Percentiles rank a stretch among this genome's conserved stretches.
Conservation (phyloP, 2,329 filamentous ascomycete genomes). For the Pseudohalonectria lignicola region DNA sequence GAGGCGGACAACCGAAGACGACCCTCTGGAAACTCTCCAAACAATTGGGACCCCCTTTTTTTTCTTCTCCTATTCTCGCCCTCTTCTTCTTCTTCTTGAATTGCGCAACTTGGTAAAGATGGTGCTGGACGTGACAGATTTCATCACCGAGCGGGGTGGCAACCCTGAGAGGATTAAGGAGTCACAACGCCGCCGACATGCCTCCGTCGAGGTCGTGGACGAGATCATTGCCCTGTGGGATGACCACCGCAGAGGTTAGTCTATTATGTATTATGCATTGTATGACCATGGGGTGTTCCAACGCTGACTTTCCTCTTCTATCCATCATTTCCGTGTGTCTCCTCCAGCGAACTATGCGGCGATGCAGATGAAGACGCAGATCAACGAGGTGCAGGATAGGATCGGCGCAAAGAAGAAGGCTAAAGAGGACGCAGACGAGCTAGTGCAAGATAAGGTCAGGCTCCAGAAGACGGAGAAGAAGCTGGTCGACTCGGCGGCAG, state of each 20-base stretch:
- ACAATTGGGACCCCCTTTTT: no score
- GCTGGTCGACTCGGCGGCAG: constrained; percentile 59
- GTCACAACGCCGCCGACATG: constrained; percentile 71
- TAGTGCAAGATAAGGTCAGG: constrained; percentile 27
- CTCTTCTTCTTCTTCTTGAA: no score
- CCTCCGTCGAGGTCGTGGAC: constrained; percentile 75
- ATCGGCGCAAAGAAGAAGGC: constrained; percentile 90
- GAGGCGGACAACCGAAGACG: no score
- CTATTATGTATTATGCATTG: not conserved
- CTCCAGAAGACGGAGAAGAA: constrained; percentile 76
- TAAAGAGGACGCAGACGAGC: constrained; percentile 59
- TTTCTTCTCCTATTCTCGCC: no score
- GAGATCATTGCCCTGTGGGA: constrained; percentile 82
- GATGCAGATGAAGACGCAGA: constrained; percentile 68
- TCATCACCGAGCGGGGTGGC: constrained; percentile 78
- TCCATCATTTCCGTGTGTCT: not conserved
- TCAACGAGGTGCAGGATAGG: constrained; percentile 82
- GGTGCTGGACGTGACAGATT: constrained; percentile 63
- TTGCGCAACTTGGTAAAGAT: no score
- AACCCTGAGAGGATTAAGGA: constrained; percentile 87
- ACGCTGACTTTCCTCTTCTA: no score
- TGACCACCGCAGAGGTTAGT: constrained; percentile 57
- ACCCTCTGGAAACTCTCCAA: no score
- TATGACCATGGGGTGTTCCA: no score
- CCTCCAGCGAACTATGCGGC: constrained; percentile 22